Conservation (phyloP, 352 stramenopile species). For the Elongisporangium senticosum region DNA sequence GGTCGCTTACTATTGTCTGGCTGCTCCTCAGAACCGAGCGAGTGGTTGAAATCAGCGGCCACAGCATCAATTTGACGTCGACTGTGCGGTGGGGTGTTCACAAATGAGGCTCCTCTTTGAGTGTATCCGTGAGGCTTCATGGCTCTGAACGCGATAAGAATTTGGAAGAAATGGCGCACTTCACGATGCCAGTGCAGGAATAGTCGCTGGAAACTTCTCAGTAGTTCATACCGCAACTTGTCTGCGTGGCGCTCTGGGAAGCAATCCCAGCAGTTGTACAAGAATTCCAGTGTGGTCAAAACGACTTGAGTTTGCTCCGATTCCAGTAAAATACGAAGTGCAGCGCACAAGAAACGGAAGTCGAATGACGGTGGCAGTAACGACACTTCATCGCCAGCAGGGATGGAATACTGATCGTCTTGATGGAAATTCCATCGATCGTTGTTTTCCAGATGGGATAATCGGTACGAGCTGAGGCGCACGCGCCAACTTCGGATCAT, state of each 20-base stretch:
- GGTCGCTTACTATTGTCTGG: constrained; percentile 45
- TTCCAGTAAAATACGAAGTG: constrained; percentile 71
- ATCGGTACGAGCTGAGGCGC: constrained; percentile 74
- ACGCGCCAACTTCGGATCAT: constrained; percentile 90
- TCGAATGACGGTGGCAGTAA: constrained; percentile 83
- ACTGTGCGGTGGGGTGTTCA: constrained; percentile 83
- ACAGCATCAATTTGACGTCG: constrained; percentile 85
- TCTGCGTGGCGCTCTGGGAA: constrained; percentile 85
- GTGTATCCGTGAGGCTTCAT: constrained; percentile 87
- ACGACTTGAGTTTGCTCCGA: constrained; percentile 86
- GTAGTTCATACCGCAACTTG: constrained; percentile 77
- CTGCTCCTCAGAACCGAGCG: constrained; percentile 60
- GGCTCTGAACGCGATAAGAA: constrained; percentile 74
- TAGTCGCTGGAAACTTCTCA: constrained; percentile 70
- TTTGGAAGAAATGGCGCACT: constrained; percentile 85
- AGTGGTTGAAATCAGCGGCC: constrained; percentile 82
- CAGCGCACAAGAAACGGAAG: constrained; percentile 80
- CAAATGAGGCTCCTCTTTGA: constrained; percentile 77
- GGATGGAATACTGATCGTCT: constrained; percentile 87
- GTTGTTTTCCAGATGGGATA: constrained; percentile 87
- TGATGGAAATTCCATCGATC: constrained; percentile 89
- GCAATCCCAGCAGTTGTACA: constrained; percentile 89
- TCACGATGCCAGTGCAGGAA: constrained; percentile 88
- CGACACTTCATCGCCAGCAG: constrained; percentile 80
- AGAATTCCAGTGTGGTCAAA: constrained; percentile 80